Conservation (phyloP, 2,329 filamentous ascomycete species). For the Bisporella sp. region DNA sequence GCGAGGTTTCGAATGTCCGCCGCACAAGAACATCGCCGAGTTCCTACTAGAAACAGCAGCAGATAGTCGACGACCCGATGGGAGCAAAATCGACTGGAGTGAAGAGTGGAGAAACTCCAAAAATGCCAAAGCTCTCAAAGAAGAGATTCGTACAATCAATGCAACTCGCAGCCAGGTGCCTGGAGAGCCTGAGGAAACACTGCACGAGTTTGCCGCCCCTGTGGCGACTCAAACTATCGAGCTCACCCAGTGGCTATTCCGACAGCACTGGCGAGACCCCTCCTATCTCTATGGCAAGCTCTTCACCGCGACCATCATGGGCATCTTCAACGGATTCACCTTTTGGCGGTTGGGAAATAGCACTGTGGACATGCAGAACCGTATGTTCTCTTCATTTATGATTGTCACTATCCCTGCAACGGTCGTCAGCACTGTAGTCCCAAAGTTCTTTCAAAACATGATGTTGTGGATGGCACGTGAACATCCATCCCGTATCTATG, state of each 20-base stretch:
- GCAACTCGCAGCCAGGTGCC: constrained; percentile 29
- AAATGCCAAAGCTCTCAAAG: constrained; percentile 49
- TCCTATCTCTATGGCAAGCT: constrained; percentile 73
- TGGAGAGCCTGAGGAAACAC: constrained; percentile 28
- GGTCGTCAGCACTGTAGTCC: constrained; percentile 65
- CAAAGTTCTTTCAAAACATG: constrained; percentile 72
- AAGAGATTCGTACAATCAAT: constrained; percentile 52
- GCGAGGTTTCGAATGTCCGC: background rate
- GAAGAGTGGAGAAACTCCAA: constrained; percentile 64
- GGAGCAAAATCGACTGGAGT: constrained; percentile 61
- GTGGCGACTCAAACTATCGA: constrained; percentile 54
- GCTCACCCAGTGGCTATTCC: constrained; percentile 64
- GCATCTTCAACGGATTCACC: constrained; percentile 74
- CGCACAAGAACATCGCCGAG: background rate
- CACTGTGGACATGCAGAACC: constrained; percentile 64
- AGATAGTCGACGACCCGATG: constrained; percentile 45
- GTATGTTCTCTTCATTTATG: constrained; percentile 68
- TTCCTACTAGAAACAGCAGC: constrained; percentile 61
- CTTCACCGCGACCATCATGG: constrained; percentile 63
- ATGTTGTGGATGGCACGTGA: constrained; percentile 68
- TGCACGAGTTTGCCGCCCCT: constrained; percentile 60
- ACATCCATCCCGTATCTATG: constrained; percentile 67
- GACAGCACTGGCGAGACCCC: constrained; percentile 69
- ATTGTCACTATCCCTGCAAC: constrained; percentile 58
- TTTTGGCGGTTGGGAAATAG: constrained; percentile 64